Evolutionary conservation across 805 yeast genomes (phyloP), one percentile per base, ranked within the genome.

Genomic region (Naumovozyma baii): DNA sequence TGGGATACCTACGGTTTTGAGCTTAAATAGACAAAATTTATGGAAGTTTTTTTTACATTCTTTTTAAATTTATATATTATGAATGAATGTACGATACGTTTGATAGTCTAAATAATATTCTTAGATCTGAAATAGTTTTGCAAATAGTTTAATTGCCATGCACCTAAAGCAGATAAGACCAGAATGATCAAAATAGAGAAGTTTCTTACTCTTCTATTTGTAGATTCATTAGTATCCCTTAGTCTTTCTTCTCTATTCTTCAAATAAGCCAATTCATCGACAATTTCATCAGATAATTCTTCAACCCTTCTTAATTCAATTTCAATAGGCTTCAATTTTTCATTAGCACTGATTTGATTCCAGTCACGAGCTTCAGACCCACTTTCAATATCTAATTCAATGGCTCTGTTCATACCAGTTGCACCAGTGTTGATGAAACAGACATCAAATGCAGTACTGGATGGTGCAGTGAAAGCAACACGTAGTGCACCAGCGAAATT

Each of bases 311-410:
- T 81, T 61, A 92, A 72, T 54, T 85, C 94, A 41, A 88, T 79
- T 65, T 92, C 98, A 37, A 82, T 76, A 3, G 98, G 97, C 65
- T 83, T 84, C 62, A 92, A 78, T 61, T 86, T 85, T 63, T 92
- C 97, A 34, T 83, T 75, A 35, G 95, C 88, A 68, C 88, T 96
- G 46, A 88, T 70, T 18, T 87, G 85, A 59, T 87, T 86, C 96
- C 97, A 92, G 67, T 92, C 97, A 64, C 97, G 81, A 32, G 97
- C 98, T 54, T 87, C 84, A 38, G 96, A 84, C 33, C 98, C 98
- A 46, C 87, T 79, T 63, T 92, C 97, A 43, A 92, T 80, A 48
- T 88, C 96, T 54, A 92, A 69, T 56, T 87, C 96, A 51, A 92
- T 68, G 39, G 80, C 80, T 62, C 97, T 80, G 44, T 66, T 61